Base-by-base conservation (phyloP, 148 eudicot species). In the Vaccinium corymbosum region DNA sequence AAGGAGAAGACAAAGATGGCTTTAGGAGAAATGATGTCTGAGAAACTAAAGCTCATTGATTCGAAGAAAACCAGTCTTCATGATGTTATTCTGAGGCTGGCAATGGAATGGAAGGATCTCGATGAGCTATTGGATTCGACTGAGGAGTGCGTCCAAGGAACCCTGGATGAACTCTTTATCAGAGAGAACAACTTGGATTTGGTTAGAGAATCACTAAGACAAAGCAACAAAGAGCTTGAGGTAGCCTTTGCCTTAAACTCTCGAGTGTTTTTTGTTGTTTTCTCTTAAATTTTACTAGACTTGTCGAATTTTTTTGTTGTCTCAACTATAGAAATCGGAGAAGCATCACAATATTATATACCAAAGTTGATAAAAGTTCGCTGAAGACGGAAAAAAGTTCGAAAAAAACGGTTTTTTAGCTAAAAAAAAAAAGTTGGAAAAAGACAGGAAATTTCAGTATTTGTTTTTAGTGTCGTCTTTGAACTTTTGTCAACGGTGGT, bases 41-140 rank as follows among this genome's bases (percentile, higher is more conserved):
- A 46, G 76, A 17, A 42, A 52, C 17, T 51, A 9, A 72, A 53
- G 19, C 22, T 38, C 15, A 59, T 62, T 27, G 74, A 48, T 29
- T 49, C n/a, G 74, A 84, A 84, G 76, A 84, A 66, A 12, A 64
- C 32, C 57, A 62, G 64, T 38, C 35, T 84, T 2, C 76, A 53
- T 35, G 46, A 85, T 35, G 87, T 84, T 6, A 15, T 77, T 25
- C 53, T 76, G 42, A 80, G 22, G 25, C 42, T 87, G 46, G 22
- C 85, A 4, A 35, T 85, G 13, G 85, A 88, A 32, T 89, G 89
- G 89, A 88, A 86, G 89, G 90, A 85, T 78, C 81, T 91, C 0
- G 88, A 86, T 6, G 83, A 80, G 13, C 80, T 85, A 15, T 82
- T 89, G 35, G 86, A 66, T 7, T 82, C 84, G 15, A 52, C 82